Evolutionary conservation across 2,329 filamentous ascomycete species (phyloP), one percentile per base, ranked within the genome.

Genomic region (Penicillium sp.): DNA sequence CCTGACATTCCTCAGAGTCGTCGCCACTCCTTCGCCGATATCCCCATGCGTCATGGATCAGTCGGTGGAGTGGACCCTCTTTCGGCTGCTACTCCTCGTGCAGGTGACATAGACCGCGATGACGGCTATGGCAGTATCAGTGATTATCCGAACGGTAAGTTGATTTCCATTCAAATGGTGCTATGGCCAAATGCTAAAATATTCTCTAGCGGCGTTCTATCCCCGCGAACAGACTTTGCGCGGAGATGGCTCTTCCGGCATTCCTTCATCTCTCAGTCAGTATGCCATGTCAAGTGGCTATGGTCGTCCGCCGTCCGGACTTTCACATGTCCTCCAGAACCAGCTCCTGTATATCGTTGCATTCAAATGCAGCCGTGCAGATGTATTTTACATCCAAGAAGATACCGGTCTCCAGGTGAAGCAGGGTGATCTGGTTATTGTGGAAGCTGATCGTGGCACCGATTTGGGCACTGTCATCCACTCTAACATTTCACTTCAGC

Each of bases 321-420:
- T 71, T 48, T 67, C 65, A 10, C 73, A 72, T 54, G 65, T 66
- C 31, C 76, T 71, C 55, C 76, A 70, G 57, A 76, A 73, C 57
- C 76, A 76, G 65, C 71, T 73, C 50, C 56, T 75, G 40, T 93
- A 93, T 71, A 88, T 99, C 49, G 93, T 99, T 14, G 86, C 93
- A 6, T 99, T 99, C 84, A 99, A 99, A 75, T 97, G 92, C 71
- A 91, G 91, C 34, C 85, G 94, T 58, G 92, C 93, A 36, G 94
- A 97, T 68, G 91, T 97, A 9, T 99, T 97, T 73, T 97, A 96
- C 74, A 91, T 97, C 32, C 92, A 96, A 72, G 92, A 97, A 71
- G 92, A 93, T 57, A 97, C 92, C 5, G 94, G 94, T 3, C 81
- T 99, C 31, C 89, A 90, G 18, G 89, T 97, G 50, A 94, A 92